phyloP scores from a whole-genome alignment of 1,139 yeast genomes.

The Maudiozyma humilis region DNA sequence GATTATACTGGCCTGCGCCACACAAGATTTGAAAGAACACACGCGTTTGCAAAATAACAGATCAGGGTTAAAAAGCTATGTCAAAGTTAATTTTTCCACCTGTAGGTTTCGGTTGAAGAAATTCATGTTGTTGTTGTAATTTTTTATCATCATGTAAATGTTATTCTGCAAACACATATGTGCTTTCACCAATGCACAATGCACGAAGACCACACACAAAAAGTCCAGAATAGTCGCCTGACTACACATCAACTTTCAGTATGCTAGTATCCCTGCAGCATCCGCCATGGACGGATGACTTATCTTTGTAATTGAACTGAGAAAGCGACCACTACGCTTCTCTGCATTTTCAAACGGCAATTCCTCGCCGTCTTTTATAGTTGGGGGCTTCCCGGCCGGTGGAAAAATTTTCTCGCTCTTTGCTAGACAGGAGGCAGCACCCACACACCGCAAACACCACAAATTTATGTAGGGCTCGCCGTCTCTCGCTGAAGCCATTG shows the following conservation, averaged over 20 bases:
- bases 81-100: constrained; percentile 33
- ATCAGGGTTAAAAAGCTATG: constrained; percentile 31
- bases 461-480: not conserved
- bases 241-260: not conserved
- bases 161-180: not conserved
- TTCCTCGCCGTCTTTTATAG: not conserved
- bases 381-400: too few species aligned
- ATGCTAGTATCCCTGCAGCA: not conserved
- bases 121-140: constrained; percentile 39
- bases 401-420: not conserved
- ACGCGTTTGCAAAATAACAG: not conserved
- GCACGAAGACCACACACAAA: not conserved
- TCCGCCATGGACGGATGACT: too few species aligned
- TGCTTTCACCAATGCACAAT: not conserved
- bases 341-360: too few species aligned
- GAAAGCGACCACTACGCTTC: too few species aligned
- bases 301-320: too few species aligned
- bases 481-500: too few species aligned
- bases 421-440: not conserved
- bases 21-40: not conserved
- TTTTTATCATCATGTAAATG: constrained; percentile 33
- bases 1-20: too few species aligned
- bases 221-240: not conserved
- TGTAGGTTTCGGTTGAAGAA: constrained; percentile 38
- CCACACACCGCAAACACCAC: not conserved